Evolutionary conservation across 2,329 filamentous ascomycete species (phyloP), one percentile per base, ranked within the genome.

Genomic region (Cladosporium sphaerospermum): DNA sequence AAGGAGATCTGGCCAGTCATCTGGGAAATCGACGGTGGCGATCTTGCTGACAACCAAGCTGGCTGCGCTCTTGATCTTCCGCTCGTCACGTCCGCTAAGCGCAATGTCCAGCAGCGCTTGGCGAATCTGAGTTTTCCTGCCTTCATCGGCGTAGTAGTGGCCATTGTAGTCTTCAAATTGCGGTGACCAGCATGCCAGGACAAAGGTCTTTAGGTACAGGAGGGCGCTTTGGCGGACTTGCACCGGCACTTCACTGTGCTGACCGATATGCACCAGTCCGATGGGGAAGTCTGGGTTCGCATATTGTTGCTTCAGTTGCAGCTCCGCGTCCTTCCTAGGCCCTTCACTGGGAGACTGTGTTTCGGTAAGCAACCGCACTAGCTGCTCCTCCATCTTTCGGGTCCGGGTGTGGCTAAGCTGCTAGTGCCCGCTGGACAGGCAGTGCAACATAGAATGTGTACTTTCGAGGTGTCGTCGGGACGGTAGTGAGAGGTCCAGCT

Each of bases 41-140:
- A 99, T 95, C 74, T 96, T 97, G 75, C 90, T 92, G 57, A 96
- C 89, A 4, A 86, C 83, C 61, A 84, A 89, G 77, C 90, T 95
- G 48, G 92, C 89, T n/a, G 87, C 84, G 53, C 85, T 81, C 75
- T 93, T 93, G 67, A 96, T 85, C 73, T 89, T 96, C 62, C 89
- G 82, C 66, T 96, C 88, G 34, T 80, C 75, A 31, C 83, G 81
- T 54, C 87, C 85, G 40, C 78, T 86, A 45, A 91, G 79, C 18
- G 87, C 87, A 53, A 97, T 77, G 57, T 89, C 83, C 48, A 99
- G 79, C 59, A 97, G 74, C 54, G 81, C 78, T 57, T 82, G 79
- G 62, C 89, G 84, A 58, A 97, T 77, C 65, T 85, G 79, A 34
- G 79, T 77, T 69, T 95, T 93, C 59, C 83, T 82, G 44, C 81